Evolutionary conservation across 495 filamentous ascomycete species (phyloP), one percentile per base, ranked within the genome.

Genomic region (Pyrenula aspistea): DNA sequence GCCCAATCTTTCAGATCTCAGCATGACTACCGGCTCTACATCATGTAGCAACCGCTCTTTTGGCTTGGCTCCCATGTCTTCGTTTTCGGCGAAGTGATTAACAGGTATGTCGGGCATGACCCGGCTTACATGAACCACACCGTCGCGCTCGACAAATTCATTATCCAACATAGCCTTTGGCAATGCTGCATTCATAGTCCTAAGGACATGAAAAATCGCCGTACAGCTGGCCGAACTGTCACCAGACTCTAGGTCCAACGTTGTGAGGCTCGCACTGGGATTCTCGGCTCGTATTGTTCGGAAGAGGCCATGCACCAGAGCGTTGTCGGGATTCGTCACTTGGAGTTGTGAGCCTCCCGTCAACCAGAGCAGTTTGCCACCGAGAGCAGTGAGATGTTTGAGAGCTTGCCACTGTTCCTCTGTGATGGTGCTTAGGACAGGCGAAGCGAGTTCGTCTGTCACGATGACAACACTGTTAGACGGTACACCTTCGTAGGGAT

Each of bases 71-170:
- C 57, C 57, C 49, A 48, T 20, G 12, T 25, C 12, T 56, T 49
- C 22, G 1, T 21, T 48, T 11, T 2, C 55, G 12, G 22, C 25
- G 2, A 42, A 24, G 10, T 19, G 21, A 21, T 61, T 61, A 23
- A 63, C 36, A 2, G 47, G 47, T 19, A 54, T 21, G 48, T 61
- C 56, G 10, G 65, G 68, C 2, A 57, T 20, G 4, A 72, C 49
- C 15, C 71, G 59, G n/a, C 52, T 53, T 42, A 73, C 55, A 10
- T 60, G 49, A 0, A 75, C n/a, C 2, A 69, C 53, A 0, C 71
- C 68, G 24, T 60, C 58, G 0, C 67, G 48, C 52, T 71, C 66
- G 0, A 61, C 62, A 59, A 60, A 71, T 49, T 76, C 71, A 12
- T 53, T 58, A 10, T 71, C 66, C 2, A 56, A 42, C 21, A 42